Evolutionary conservation across 495 filamentous ascomycete genomes (phyloP), one percentile per base, ranked within the genome.

Genomic region (Aspergillus bridgeri): DNA sequence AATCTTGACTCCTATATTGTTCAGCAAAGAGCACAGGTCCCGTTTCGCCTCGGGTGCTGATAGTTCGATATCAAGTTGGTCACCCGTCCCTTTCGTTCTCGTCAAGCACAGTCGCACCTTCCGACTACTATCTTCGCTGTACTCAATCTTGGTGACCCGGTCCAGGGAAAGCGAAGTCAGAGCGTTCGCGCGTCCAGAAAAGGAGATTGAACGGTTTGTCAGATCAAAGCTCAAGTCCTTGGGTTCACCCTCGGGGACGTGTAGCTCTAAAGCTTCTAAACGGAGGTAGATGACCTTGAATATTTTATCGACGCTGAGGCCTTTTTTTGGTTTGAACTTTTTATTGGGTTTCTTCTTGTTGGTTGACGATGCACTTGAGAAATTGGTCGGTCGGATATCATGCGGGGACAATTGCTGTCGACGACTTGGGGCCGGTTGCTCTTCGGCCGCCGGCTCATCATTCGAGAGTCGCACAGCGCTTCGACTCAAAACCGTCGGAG

Each of bases 31-130:
- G 21, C 62, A 51, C 6, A 80, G 54, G 0, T 45, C 25, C 22
- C 46, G 20, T 51, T 72, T 66, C 6, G 64, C 67, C 29, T 60
- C 44, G 22, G 51, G 33, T 15, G 33, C 57, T 6, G 38, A 54
- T 44, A 80, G 63, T 47, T 81, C 71, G 21, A 81, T 62, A 43
- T 81, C 75, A 6, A 80, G 27, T 15, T 48, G 51, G 6, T 62
- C 60, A 50, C 60, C 62, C 5, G 57, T 25, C 11, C 27, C 54
- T 8, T 61, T 60, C 18, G 50, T 56, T 29, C 67, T 71, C 2
- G 67, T 69, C 19, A 75, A 62, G 20, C 61, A 47, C 9, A 81
- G 62, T 4, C 70, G 68, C 25, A 76, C 42, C 60, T 77, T 79
- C 0, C 54, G 54, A 43, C 76, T 75, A 0, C 59, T 15, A 1